Percentiles rank a stretch among this genome's conserved stretches.
Conservation (phyloP, 257 asterid genomes). For the Nicotiana undulata region DNA sequence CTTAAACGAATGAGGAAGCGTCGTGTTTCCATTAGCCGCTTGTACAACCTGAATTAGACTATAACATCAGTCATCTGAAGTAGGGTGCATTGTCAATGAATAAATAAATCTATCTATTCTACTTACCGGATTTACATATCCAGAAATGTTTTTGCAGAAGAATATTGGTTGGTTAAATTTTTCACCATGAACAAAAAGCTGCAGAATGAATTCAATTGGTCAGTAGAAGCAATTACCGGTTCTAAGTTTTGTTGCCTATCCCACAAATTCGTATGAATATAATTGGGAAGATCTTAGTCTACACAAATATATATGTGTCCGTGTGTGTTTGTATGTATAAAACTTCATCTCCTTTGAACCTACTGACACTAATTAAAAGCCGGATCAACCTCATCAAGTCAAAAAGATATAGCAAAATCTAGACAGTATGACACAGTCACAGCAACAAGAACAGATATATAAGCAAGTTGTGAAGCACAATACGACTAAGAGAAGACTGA, state of each 20-base stretch:
- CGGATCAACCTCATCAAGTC: background rate
- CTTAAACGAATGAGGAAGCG: slow-evolving; percentile 80
- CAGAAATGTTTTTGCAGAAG: slow-evolving; percentile 81
- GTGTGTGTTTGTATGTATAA: background rate
- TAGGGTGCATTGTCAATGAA: background rate
- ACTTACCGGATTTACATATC: slow-evolving; percentile 80
- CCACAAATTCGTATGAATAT: no score
- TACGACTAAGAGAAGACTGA: background rate
- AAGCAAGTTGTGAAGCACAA: background rate
- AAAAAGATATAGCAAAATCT: background rate
- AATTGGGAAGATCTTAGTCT: background rate
- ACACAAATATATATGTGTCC: background rate
- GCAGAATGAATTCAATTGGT: slow-evolving; percentile 22
- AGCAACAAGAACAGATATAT: background rate
- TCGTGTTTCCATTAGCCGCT: slow-evolving; percentile 43
- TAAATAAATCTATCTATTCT: background rate
- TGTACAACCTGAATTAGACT: slow-evolving; percentile 63
- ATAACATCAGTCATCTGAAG: background rate
- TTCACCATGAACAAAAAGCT: slow-evolving; percentile 73
- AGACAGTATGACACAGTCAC: background rate
- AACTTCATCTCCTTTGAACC: background rate
- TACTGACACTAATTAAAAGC: background rate
- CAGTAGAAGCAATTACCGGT: background rate
- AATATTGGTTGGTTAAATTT: slow-evolving; percentile 85
- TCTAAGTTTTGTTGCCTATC: background rate